Conservation (phyloP, 192 early-diverging fungal genomes). For the Podila epicladia region DNA sequence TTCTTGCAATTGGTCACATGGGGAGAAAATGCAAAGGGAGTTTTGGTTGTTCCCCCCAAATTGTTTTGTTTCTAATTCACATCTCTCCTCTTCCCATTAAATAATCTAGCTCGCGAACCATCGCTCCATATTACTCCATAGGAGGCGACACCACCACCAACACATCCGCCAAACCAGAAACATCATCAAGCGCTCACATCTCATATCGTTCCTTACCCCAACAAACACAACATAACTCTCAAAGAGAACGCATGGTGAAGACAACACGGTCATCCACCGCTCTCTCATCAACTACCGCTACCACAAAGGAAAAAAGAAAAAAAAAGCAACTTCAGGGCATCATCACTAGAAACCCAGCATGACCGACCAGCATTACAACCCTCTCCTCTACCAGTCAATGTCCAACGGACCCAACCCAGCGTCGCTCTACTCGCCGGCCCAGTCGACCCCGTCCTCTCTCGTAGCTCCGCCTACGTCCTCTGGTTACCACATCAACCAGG, state of each 20-base stretch:
- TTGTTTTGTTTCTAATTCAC: too few species aligned
- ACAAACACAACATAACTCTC: background rate
- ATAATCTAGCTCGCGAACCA: too few species aligned
- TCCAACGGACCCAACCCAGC: slow-evolving; percentile 32
- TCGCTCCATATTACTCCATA: too few species aligned
- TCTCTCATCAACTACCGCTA: slow-evolving; percentile 16
- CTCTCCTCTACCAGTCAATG: slow-evolving; percentile 44
- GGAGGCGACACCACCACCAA: too few species aligned
- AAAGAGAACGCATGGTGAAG: slow-evolving; percentile 41
- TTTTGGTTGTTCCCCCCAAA: too few species aligned
- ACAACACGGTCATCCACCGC: background rate
- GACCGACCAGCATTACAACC: slow-evolving; percentile 42
- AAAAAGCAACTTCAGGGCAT: slow-evolving; percentile 18
- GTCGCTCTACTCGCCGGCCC: slow-evolving; percentile 34
- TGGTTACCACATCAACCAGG: slow-evolving; percentile 40
- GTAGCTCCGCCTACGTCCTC: slow-evolving; percentile 26
- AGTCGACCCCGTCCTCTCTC: slow-evolving; percentile 36
- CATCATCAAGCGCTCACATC: too few species aligned
- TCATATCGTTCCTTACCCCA: too few species aligned
- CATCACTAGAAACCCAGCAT: background rate
- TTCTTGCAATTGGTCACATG: too few species aligned
- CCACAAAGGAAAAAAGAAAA: slow-evolving; percentile 35
- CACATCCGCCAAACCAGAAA: too few species aligned
- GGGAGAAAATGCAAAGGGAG: too few species aligned
- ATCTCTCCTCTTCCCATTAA: too few species aligned